phyloP scores from a whole-genome alignment of 257 asterid genomes.

The Solanum bukasovii region DNA sequence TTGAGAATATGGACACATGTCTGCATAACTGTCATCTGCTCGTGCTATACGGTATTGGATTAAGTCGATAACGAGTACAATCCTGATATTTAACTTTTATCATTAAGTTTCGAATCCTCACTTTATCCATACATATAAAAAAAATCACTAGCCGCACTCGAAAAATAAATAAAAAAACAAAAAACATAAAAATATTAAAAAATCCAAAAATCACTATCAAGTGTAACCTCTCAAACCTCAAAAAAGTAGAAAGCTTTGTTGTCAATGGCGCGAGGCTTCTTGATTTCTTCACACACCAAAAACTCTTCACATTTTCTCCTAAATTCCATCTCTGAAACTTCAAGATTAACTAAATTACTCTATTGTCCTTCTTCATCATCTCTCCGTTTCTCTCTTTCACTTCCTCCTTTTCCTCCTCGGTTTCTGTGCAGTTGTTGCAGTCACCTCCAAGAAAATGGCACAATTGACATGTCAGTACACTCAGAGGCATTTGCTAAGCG shows the following conservation, averaged over 20 bases:
- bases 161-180: not conserved
- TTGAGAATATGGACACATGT: too few species aligned
- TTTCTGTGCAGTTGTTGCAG: constrained; percentile 39
- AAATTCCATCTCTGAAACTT: constrained; percentile 6
- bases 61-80: too few species aligned
- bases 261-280: constrained; percentile 21
- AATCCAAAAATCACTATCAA: not conserved
- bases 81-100: too few species aligned
- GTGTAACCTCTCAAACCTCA: not conserved
- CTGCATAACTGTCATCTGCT: too few species aligned
- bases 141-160: not conserved
- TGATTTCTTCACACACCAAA: constrained; percentile 1
- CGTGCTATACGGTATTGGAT: too few species aligned
- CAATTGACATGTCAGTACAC: constrained; percentile 28
- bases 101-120: not conserved
- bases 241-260: not conserved
- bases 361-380: not conserved
- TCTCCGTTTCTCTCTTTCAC: not conserved
- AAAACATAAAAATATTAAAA: not conserved
- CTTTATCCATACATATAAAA: too few species aligned
- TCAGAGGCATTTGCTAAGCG: constrained; percentile 42
- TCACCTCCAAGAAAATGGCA: not conserved
- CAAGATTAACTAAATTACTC: not conserved
- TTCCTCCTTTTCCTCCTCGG: constrained; percentile 14
- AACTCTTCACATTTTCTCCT: not conserved